Conservation (phyloP, 495 filamentous ascomycete species). For the Daldinia decipiens region DNA sequence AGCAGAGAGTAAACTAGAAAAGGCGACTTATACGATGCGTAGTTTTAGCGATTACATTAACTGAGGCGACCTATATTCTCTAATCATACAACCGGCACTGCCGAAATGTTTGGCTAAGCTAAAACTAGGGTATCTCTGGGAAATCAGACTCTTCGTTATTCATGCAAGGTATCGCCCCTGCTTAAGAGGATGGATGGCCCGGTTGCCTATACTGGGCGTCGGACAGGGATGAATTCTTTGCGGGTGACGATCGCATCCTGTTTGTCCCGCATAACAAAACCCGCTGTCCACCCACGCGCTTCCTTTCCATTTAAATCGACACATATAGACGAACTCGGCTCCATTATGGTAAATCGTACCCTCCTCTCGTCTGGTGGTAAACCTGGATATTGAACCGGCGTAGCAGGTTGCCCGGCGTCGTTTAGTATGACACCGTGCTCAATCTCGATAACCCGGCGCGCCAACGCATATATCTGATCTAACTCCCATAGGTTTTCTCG, state of each 20-base stretch:
- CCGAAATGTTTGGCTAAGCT: not conserved
- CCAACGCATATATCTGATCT: slow-evolving; percentile 40
- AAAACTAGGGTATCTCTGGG: not conserved
- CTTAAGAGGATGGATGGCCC: no score
- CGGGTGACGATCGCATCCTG: slow-evolving; percentile 6
- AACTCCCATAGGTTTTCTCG: slow-evolving; percentile 50
- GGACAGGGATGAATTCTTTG: slow-evolving; percentile 18
- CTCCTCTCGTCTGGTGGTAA: slow-evolving; percentile 35
- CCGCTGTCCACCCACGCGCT: slow-evolving; percentile 20
- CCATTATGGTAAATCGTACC: slow-evolving; percentile 21
- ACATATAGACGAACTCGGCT: slow-evolving; percentile 15
- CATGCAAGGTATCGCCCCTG: not conserved
- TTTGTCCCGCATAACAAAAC: slow-evolving; percentile 26
- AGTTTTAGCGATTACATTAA: not conserved
- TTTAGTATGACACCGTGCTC: slow-evolving; percentile 46
- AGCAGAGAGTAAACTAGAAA: not conserved
- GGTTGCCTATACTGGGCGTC: not conserved
- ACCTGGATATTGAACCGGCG: slow-evolving; percentile 4
- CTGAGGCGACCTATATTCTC: not conserved
- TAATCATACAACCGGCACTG: not conserved
- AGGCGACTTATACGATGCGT: not conserved
- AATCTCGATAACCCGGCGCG: slow-evolving; percentile 47
- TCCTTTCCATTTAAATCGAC: slow-evolving; percentile 21
- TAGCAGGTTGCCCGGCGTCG: slow-evolving; percentile 11
- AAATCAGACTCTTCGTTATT: not conserved